Evolutionary conservation across 1,284 basidiomycete species (phyloP).

Genomic region (Mycosarcoma mackinlayi): DNA sequence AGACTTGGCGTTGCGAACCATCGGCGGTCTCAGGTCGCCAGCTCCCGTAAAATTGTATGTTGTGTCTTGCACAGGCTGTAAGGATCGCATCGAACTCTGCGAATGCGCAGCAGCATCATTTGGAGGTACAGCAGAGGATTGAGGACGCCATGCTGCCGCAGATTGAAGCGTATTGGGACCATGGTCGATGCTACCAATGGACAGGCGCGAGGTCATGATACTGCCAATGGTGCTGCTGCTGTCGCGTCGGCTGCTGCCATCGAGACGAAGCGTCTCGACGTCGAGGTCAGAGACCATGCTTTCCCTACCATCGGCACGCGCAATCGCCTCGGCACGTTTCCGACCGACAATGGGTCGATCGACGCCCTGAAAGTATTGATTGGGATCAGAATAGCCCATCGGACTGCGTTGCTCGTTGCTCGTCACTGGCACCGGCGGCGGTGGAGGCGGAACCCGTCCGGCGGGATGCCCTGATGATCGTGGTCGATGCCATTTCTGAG

Average conservation of each 20-base stretch:
- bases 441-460: conserved; percentile 50
- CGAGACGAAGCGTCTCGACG: conserved; percentile 61
- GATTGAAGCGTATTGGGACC: conserved; percentile 20
- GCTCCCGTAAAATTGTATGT: neutral
- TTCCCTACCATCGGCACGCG: conserved; percentile 51
- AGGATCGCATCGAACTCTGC: conserved; percentile 23
- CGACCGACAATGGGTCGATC: conserved; percentile 49
- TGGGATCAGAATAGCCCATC: conserved; percentile 50
- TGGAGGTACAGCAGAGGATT: neutral
- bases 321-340: conserved; percentile 55
- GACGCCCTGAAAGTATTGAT: conserved; percentile 39
- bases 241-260: conserved; percentile 55
- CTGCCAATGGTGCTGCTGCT: conserved; percentile 56
- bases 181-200: conserved; percentile 41
- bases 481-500: conserved; percentile 11
- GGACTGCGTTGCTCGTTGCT: conserved; percentile 5
- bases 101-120: conserved; percentile 10
- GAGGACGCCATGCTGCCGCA: conserved; percentile 12
- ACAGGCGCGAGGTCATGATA: conserved; percentile 45
- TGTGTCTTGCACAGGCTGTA: conserved; percentile 25
- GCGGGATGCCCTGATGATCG: conserved; percentile 52
- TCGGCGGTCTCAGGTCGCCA: neutral
- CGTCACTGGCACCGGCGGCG: conserved; percentile 42
- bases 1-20: conserved; percentile 39
- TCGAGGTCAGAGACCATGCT: conserved; percentile 64